Conservation (phyloP, 352 stramenopile species). For the Phytophthora fragariaefolia region DNA sequence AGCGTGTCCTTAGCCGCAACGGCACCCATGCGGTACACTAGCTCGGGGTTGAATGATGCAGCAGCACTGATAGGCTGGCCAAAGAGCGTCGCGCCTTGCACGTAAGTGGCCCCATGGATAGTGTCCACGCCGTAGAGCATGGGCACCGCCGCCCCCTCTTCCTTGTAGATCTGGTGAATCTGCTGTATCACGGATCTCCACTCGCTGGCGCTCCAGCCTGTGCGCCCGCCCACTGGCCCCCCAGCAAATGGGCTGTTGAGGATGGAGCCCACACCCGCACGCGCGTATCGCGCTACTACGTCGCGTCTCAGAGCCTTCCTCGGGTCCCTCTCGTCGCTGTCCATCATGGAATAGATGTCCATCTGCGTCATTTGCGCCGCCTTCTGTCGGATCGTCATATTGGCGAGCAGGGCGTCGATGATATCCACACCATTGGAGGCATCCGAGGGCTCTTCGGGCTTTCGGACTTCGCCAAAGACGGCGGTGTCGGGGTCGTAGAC, state of each 20-base stretch:
- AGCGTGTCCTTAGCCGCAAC: slow-evolving; percentile 89
- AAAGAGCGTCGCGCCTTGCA: slow-evolving; percentile 84
- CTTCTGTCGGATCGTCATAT: slow-evolving; percentile 67
- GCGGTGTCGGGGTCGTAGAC: slow-evolving; percentile 31
- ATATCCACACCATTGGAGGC: slow-evolving; percentile 14
- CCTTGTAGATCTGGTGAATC: slow-evolving; percentile 77
- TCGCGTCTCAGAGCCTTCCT: slow-evolving; percentile 57
- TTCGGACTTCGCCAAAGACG: slow-evolving; percentile 13
- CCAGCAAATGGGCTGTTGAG: slow-evolving; percentile 80
- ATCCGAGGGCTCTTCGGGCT: not conserved
- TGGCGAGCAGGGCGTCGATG: slow-evolving; percentile 30
- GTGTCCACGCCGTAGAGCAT: slow-evolving; percentile 92
- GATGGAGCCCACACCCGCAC: slow-evolving; percentile 84
- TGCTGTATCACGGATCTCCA: slow-evolving; percentile 66
- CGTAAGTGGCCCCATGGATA: slow-evolving; percentile 92
- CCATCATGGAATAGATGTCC: slow-evolving; percentile 87
- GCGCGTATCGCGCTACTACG: slow-evolving; percentile 64
- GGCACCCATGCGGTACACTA: slow-evolving; percentile 74
- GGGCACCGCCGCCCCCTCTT: slow-evolving; percentile 57
- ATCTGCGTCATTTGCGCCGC: slow-evolving; percentile 92
- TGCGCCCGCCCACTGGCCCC: slow-evolving; percentile 51
- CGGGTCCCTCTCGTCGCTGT: slow-evolving; percentile 58
- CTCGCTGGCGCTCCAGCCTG: slow-evolving; percentile 72
- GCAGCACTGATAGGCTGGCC: slow-evolving; percentile 89
- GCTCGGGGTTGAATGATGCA: slow-evolving; percentile 86